phyloP scores from a whole-genome alignment of 2,329 filamentous ascomycete genomes.

The Thermoascus crustaceus region DNA sequence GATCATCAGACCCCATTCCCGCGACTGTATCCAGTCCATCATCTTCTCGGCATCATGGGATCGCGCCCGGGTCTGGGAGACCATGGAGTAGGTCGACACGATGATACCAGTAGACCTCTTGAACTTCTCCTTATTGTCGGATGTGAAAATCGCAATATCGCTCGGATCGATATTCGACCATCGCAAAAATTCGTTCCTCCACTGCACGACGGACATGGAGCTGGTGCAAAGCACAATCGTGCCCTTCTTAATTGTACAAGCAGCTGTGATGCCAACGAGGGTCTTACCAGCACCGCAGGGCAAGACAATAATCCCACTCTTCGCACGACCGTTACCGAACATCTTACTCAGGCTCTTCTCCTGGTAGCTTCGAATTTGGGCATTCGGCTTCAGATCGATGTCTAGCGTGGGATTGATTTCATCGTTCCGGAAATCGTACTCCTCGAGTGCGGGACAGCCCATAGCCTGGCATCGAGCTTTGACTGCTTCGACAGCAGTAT shows the following conservation, averaged over 20 bases:
- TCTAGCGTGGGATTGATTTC: conserved; percentile 81
- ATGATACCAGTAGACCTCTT: conserved; percentile 89
- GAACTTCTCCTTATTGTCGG: conserved; percentile 81
- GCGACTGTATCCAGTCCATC: conserved; percentile 83
- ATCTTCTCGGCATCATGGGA: conserved; percentile 93
- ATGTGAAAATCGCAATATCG: conserved; percentile 91
- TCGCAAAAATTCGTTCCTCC: conserved; percentile 91
- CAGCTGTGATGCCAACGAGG: conserved; percentile 93
- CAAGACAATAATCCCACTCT: conserved; percentile 94
- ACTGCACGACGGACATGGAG: conserved; percentile 96
- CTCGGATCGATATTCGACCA: conserved; percentile 98
- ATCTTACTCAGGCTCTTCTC: conserved; percentile 98
- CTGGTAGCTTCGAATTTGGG: conserved; percentile 88
- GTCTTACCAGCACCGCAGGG: conserved; percentile 97
- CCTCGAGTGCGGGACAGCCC: conserved; percentile 80
- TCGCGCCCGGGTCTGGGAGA: conserved; percentile 79
- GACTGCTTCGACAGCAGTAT: conserved; percentile 73
- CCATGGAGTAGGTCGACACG: conserved; percentile 97
- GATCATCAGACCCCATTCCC: conserved; percentile 97
- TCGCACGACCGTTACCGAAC: conserved; percentile 96
- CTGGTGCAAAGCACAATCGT: conserved; percentile 92
- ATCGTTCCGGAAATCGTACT: conserved; percentile 95
- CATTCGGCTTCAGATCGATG: conserved; percentile 82
- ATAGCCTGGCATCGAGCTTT: conserved; percentile 84
- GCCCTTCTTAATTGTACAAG: conserved; percentile 95